These are phyloP conservation scores for Cardamine resedifolia DNA, from an alignment of 345 rosid species.

Conservation along the genomic window DNA sequence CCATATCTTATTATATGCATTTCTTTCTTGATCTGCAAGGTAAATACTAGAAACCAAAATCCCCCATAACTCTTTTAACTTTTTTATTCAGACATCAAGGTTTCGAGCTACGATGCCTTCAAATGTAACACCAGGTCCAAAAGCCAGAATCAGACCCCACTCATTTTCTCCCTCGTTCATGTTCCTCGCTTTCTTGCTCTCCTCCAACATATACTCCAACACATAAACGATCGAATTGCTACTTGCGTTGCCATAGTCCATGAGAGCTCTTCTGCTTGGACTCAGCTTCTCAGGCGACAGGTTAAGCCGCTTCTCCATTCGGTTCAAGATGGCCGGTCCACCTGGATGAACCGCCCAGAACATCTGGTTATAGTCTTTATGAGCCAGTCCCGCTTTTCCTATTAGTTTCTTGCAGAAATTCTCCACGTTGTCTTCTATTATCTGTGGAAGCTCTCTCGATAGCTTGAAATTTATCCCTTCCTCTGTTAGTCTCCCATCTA, in stretches of 20 bases:
- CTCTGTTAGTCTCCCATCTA: slow-evolving; percentile 89
- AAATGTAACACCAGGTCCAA: slow-evolving; percentile 97
- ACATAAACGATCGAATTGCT: slow-evolving; percentile 93
- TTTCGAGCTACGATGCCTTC: slow-evolving; percentile 95
- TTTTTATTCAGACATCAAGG: slow-evolving; percentile 44
- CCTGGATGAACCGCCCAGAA: slow-evolving; percentile 99
- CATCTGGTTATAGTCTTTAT: slow-evolving; percentile 62
- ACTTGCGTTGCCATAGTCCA: slow-evolving; percentile 94
- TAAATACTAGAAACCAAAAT: slow-evolving; percentile 15
- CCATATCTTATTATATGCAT: slow-evolving; percentile 24
- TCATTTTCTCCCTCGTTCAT: slow-evolving; percentile 38
- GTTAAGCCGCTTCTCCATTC: slow-evolving; percentile 75
- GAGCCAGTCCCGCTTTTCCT: slow-evolving; percentile 43
- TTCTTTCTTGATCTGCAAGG: slow-evolving; percentile 33
- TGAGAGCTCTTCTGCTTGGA: slow-evolving; percentile 80
- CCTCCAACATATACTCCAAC: slow-evolving; percentile 87
- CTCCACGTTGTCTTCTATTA: slow-evolving; percentile 84
- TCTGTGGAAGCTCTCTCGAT: slow-evolving; percentile 85
- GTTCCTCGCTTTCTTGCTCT: slow-evolving; percentile 49
- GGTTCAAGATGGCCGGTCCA: slow-evolving; percentile 91
- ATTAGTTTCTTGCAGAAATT: slow-evolving; percentile 71
- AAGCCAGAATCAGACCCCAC: slow-evolving; percentile 86
- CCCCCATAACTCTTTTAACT: neutral
- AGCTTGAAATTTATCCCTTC: slow-evolving; percentile 91
- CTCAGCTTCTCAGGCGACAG: slow-evolving; percentile 72